Base-by-base conservation (phyloP, 169 alveolate species). In the Cryptosporidium xiaoi region DNA sequence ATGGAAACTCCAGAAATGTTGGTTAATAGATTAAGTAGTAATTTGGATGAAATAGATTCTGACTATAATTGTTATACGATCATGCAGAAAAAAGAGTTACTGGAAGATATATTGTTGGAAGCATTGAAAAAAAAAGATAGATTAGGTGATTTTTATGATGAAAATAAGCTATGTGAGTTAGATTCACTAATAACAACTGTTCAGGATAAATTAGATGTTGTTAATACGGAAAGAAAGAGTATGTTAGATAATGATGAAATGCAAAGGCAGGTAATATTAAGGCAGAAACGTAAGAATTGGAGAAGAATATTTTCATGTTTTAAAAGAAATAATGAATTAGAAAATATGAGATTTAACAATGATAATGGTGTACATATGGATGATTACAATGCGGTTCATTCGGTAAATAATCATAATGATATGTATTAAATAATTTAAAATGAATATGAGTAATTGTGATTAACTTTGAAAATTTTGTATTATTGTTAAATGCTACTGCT, bases 61-160 rank as follows among this genome's bases (percentile, higher is more conserved):
- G 87, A 77, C 24, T 77, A 77, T 29, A 77, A 77, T 77, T 51
- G 65, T 62, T 77, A 60, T 60, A 46, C 69, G 16, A 24, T 77
- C 46, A 77, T 77, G 77, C 87, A 77, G 20, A 77, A 77, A 31
- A 77, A 77, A 8, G 87, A 77, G 29, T 77, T 77, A 27, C 40
- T 77, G 51, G 87, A 77, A 31, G 87, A 77, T 33, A 77, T 77
- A 60, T 77, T 77, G 40, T 77, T 77, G 20, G 87, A 77, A 31
- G 87, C 87, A 18, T 58, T 71, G 2, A 77, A 77, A n/a, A 77
- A 77, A 71, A 77, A 77, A 66, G 87, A 77, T 48, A 60, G 87
- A 60, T 60, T 77, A 31, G 50, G 87, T 31, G 87, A 77, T 60
- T 62, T 60, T 77, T 77, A 77, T 60, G 15, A 33, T 7, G 44